A percentile compares a stretch with the other conserved stretches of the same genome.
Evolutionary conservation across 116 monocot genomes (phyloP).

Genomic region (Posidonia oceanica): DNA sequence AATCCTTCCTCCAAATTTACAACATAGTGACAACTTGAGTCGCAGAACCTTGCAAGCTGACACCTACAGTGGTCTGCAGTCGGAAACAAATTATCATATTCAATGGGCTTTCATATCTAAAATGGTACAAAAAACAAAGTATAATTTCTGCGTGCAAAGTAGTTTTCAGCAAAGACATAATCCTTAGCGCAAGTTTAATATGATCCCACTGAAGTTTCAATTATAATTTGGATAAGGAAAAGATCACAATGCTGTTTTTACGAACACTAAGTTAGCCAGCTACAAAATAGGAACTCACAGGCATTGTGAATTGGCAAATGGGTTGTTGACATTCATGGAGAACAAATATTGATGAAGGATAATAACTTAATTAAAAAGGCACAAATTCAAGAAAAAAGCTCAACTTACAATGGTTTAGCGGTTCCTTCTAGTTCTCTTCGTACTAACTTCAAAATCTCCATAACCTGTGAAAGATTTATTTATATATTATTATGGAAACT

Average conservation of each 20-base stretch:
- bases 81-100: background rate
- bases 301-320: background rate
- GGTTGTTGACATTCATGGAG: too few species aligned
- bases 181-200: too few species aligned
- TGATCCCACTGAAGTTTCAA: too few species aligned
- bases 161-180: too few species aligned
- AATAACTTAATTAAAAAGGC: background rate
- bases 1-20: background rate
- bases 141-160: too few species aligned
- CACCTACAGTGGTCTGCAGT: background rate
- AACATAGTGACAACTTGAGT: background rate
- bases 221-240: too few species aligned
- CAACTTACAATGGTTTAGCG: constrained; percentile 6
- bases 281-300: background rate
- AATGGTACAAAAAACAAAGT: too few species aligned
- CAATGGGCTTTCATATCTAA: too few species aligned
- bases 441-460: constrained; percentile 61
- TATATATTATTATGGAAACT: background rate
- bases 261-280: too few species aligned
- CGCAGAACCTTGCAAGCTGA: background rate
- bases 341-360: background rate
- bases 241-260: too few species aligned
- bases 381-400: background rate
- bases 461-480: constrained; percentile 26
- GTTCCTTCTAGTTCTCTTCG: constrained; percentile 45